These are phyloP conservation scores for Coniochaeta prunicola DNA, from an alignment of 2,329 filamentous ascomycete species.

Conservation along the genomic window DNA sequence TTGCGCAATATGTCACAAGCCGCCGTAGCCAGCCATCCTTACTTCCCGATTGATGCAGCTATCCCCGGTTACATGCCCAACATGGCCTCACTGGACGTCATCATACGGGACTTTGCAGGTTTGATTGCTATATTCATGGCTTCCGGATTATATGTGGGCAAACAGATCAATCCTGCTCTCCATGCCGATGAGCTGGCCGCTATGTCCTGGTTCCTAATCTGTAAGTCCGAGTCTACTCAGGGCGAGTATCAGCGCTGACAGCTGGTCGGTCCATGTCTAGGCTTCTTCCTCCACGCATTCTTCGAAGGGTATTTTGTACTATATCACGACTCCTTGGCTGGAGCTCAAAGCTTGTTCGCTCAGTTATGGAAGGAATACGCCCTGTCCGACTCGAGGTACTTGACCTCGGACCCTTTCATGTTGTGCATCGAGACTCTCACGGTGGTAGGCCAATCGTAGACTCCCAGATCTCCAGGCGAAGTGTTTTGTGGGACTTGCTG, in stretches of 20 bases:
- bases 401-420: slow-evolving; percentile 75
- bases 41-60: slow-evolving; percentile 35
- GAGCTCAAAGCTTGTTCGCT: slow-evolving; percentile 65
- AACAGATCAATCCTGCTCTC: slow-evolving; percentile 22
- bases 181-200: slow-evolving; percentile 32
- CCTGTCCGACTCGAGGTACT: slow-evolving; percentile 78
- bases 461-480: background rate
- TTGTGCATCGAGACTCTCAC: slow-evolving; percentile 84
- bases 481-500: background rate
- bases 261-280: slow-evolving; percentile 24
- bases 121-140: slow-evolving; percentile 29
- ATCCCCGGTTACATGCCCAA: slow-evolving; percentile 41
- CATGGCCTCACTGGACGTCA: slow-evolving; percentile 24
- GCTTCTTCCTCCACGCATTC: slow-evolving; percentile 65
- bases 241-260: slow-evolving; percentile 6
- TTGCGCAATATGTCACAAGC: background rate
- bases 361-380: slow-evolving; percentile 94
- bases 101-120: slow-evolving; percentile 30
- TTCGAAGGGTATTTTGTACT: slow-evolving; percentile 82
- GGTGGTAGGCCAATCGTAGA: slow-evolving; percentile 43
- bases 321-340: slow-evolving; percentile 58
- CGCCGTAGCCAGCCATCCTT: slow-evolving; percentile 34
- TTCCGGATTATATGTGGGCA: slow-evolving; percentile 21
- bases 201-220: slow-evolving; percentile 48
- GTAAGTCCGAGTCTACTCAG: slow-evolving; percentile 26